These are phyloP conservation scores for Vanrija pseudolonga DNA, from an alignment of 1,284 basidiomycete species.

Conservation along the genomic window DNA sequence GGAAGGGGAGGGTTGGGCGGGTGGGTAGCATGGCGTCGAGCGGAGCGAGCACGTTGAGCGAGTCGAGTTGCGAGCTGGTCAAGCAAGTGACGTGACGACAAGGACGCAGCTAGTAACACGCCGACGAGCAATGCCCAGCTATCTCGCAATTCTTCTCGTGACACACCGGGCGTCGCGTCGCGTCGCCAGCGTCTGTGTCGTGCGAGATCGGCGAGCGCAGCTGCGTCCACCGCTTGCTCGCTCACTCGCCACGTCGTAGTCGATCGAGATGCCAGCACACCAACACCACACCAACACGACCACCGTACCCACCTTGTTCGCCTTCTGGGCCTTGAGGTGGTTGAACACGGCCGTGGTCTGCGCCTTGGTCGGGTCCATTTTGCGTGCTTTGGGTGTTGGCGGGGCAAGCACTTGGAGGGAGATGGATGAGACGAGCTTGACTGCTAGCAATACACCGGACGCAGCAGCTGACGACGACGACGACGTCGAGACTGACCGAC, in stretches of 20 bases:
- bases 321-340: conserved; percentile 70
- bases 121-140: too few relatives aligned
- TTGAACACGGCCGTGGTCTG: conserved; percentile 48
- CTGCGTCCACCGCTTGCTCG: too few relatives aligned
- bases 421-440: background rate
- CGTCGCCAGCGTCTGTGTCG: too few relatives aligned
- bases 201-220: too few relatives aligned
- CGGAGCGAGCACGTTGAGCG: background rate
- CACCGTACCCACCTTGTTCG: conserved; percentile 68
- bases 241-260: too few relatives aligned
- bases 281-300: background rate
- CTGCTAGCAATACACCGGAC: background rate
- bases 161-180: too few relatives aligned
- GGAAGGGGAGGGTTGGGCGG: background rate
- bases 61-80: too few relatives aligned
- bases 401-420: background rate
- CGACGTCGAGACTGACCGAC: too few relatives aligned
- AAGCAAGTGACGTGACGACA: too few relatives aligned
- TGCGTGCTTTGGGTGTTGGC: background rate
- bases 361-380: conserved; percentile 49
- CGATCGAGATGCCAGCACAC: background rate
- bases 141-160: too few relatives aligned
- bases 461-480: background rate
- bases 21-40: background rate
- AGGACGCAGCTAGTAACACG: too few relatives aligned